Conservation (phyloP, 495 filamentous ascomycete genomes). For the Pseudevernia furfuracea region DNA sequence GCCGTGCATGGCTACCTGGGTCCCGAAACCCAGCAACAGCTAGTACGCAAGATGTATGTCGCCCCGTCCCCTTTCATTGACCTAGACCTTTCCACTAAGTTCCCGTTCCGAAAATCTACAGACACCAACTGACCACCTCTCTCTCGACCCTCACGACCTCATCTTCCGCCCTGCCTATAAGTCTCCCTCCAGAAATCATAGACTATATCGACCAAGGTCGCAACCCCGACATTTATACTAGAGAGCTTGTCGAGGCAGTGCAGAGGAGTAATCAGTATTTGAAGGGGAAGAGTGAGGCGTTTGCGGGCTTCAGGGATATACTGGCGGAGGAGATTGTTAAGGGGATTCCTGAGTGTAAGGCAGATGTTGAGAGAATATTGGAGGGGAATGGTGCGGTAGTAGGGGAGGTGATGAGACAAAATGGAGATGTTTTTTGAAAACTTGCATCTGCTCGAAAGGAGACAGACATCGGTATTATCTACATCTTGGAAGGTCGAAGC, state of each 20-base stretch:
- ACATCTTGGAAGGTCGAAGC: not conserved
- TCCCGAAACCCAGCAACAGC: conserved; percentile 51
- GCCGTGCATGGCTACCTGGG: conserved; percentile 64
- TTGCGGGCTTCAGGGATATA: conserved; percentile 69
- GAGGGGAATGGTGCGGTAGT: conserved; percentile 32
- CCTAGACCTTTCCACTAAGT: not conserved
- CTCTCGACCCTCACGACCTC: conserved; percentile 38
- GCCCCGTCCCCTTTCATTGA: not conserved
- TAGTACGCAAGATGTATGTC: conserved; percentile 54
- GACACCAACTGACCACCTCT: conserved; percentile 40
- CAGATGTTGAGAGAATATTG: conserved; percentile 60
- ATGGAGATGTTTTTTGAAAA: conserved; percentile 29
- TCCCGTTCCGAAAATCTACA: conserved; percentile 6
- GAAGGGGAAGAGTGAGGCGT: conserved; percentile 77
- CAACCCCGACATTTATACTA: conserved; percentile 97
- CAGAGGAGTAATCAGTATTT: conserved; percentile 75
- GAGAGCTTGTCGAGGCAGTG: conserved; percentile 91
- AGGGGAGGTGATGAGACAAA: conserved; percentile 20
- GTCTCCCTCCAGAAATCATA: conserved; percentile 81
- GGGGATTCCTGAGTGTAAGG: conserved; percentile 67
- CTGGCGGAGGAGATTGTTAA: conserved; percentile 70
- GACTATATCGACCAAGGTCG: conserved; percentile 87
- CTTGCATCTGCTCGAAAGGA: conserved; percentile 19
- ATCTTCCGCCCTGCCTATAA: conserved; percentile 38
- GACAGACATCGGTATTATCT: conserved; percentile 19